Conservation (phyloP, 1,284 basidiomycete genomes). For the Apiotrichum gracile region DNA sequence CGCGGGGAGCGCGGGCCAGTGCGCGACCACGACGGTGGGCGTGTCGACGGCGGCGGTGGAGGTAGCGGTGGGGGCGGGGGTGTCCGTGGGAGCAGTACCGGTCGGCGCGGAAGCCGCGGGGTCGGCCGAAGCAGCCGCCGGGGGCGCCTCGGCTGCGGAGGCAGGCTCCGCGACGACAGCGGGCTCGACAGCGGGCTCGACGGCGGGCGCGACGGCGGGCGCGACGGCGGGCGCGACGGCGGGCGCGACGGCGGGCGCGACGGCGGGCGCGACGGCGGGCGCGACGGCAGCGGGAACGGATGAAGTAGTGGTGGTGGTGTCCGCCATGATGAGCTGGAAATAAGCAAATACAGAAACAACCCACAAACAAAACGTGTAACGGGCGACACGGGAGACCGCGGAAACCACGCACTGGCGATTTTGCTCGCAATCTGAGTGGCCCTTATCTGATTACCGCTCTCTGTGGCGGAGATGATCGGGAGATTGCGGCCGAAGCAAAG, state of each 20-base stretch:
- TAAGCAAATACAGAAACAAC: no score
- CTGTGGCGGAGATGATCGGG: no score
- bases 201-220: background rate
- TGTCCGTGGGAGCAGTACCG: background rate
- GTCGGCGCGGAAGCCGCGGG: no score
- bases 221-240: background rate
- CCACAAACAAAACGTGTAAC: no score
- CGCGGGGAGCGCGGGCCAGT: conserved; percentile 16
- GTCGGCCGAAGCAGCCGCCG: no score
- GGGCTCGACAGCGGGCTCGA: background rate
- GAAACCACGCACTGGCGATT: no score
- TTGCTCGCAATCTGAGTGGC: no score
- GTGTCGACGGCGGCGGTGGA: background rate
- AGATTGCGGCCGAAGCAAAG: no score
- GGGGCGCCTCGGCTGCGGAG: background rate
- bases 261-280: background rate
- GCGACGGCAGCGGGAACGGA: no score
- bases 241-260: background rate
- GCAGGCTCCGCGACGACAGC: background rate
- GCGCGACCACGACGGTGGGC: background rate
- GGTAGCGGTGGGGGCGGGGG: background rate
- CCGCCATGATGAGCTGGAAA: no score
- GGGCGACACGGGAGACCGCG: no score
- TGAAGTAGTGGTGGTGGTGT: background rate
- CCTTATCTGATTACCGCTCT: no score